Evolutionary conservation across 2,329 filamentous ascomycete genomes (phyloP), one percentile per base, ranked within the genome.

Genomic region (Beauveria australis): DNA sequence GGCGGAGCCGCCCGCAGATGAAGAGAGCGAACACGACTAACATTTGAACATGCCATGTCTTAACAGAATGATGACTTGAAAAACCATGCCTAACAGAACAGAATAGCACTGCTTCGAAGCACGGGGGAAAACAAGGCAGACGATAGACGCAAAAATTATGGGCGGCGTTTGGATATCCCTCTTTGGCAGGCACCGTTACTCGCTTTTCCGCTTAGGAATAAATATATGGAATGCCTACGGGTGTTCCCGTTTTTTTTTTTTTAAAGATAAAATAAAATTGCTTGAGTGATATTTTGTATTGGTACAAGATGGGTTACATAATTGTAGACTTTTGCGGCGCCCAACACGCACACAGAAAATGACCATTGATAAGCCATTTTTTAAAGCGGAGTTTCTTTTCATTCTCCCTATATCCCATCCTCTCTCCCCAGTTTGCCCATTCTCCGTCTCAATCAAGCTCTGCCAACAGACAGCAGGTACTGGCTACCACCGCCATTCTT

Each of bases 401-500:
- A 26, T 64, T 65, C 64, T 62, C 66, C 66, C 48, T 33, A 60
- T 46, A 37, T 18, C 40, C 16, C 60, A 61, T 59, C 61, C 22
- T 47, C 24, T 16, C 5, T 18, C 24, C 10, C 18, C 12, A 16
- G 5, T 5, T 16, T 3, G 5, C 12, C 5, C 33, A 37, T 37
- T 37, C 5, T 37, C 14, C 33, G 16, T 37, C 33, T 16, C 2
- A 37, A 37, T 37, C 3, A 77, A 61, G 72, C 73, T 66, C 74
- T 73, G 64, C 75, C 75, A 2, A 84, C 81, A 40, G 79, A 83
- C 65, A 86, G 70, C 69, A 86, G 71, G 66, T 80, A 81, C 65
- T 78, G 75, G n/a, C 73, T 73, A 6, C 57, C 57, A 3, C 83
- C 80, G 62, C 82, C 81, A 75, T 89, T 87, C 67, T 83, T 82